Evolutionary conservation across 2,329 filamentous ascomycete species (phyloP).

Genomic region (Lachnellula occidentalis): DNA sequence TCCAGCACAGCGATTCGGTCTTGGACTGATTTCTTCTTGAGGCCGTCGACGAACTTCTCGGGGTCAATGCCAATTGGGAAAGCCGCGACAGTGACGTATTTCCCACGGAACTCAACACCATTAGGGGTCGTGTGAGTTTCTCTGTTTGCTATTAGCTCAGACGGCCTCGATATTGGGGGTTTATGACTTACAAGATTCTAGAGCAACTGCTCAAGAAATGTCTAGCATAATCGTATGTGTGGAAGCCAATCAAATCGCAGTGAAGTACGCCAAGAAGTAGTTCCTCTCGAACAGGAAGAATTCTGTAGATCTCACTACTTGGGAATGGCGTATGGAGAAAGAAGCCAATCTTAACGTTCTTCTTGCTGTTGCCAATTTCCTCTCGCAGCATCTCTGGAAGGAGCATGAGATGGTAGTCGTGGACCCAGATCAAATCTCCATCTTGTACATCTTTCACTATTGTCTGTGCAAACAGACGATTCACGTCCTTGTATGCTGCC

Average conservation of each 20-base stretch:
- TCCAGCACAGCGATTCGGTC: conserved; percentile 79
- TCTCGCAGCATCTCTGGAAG: conserved; percentile 92
- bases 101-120: conserved; percentile 84
- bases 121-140: conserved; percentile 79
- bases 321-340: conserved; percentile 98
- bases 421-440: conserved; percentile 94
- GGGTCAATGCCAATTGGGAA: conserved; percentile 98
- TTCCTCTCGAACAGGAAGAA: conserved; percentile 85
- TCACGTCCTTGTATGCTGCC: conserved; percentile 89
- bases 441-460: conserved; percentile 85
- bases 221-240: conserved; percentile 97
- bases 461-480: conserved; percentile 83
- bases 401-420: conserved; percentile 98
- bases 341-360: conserved; percentile 96
- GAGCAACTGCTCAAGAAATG: conserved; percentile 96
- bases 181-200: conserved; percentile 66
- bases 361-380: conserved; percentile 72
- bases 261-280: conserved; percentile 83
- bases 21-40: conserved; percentile 80
- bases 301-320: conserved; percentile 93
- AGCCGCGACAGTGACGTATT: conserved; percentile 84
- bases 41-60: conserved; percentile 87
- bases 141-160: conserved; percentile 28
- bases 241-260: conserved; percentile 94
- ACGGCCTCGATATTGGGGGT: background rate